These are phyloP conservation scores for Kwoniella sp. DNA, from an alignment of 768 basidiomycete genomes.

Conservation along the genomic window DNA sequence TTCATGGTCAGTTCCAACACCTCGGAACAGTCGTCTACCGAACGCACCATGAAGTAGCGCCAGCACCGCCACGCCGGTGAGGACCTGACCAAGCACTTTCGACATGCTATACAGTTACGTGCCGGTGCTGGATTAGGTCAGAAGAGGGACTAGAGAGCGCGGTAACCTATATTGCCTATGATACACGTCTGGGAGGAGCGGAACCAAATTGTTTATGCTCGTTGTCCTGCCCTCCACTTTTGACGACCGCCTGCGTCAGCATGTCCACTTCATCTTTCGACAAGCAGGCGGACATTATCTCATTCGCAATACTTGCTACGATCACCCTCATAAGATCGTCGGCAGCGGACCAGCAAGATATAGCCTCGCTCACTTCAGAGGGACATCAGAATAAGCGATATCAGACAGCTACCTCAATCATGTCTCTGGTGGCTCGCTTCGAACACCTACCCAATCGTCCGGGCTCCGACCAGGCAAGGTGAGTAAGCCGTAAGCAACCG, in stretches of 20 bases:
- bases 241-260: slow-evolving; percentile 2
- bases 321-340: no score
- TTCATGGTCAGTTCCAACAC: neutral
- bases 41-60: slow-evolving; percentile 36
- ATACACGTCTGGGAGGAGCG: neutral
- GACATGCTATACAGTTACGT: no score
- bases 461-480: slow-evolving; percentile 39
- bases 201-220: neutral
- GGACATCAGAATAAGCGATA: no score
- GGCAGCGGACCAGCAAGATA: no score
- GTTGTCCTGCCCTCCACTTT: neutral
- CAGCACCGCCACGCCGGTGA: slow-evolving; percentile 25
- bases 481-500: slow-evolving; percentile 1
- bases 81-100: slow-evolving; percentile 15
- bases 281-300: no score
- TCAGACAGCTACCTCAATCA: no score
- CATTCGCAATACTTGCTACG: no score
- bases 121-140: no score
- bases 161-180: neutral
- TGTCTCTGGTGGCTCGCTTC: slow-evolving; percentile 20
- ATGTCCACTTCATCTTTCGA: neutral
- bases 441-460: slow-evolving; percentile 40
- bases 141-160: neutral
- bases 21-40: neutral
- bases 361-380: no score